Evolutionary conservation across 129 eudicot species (phyloP).

Genomic region (Ambrosia trifida): DNA sequence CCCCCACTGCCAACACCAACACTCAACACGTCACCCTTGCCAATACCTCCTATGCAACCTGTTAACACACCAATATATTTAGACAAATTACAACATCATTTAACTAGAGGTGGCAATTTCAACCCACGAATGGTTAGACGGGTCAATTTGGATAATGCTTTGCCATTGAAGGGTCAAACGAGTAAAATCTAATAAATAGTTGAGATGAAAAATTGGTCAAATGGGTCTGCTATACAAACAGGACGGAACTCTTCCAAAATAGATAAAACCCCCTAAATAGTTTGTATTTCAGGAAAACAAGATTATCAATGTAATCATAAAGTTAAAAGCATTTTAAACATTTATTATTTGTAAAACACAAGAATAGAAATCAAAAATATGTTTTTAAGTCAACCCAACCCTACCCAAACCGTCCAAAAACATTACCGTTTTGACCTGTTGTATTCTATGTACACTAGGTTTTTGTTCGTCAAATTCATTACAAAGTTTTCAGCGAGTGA

Average conservation of each 20-base stretch:
- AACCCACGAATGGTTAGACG: neutral
- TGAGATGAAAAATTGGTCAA: neutral
- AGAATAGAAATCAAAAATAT: neutral
- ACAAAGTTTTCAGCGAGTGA: conserved; percentile 19
- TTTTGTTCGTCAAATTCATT: conserved; percentile 17
- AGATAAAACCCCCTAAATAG: neutral
- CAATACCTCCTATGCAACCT: conserved; percentile 90
- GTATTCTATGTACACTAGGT: neutral
- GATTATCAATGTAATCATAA: neutral
- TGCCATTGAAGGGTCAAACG: neutral
- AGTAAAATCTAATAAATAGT: neutral
- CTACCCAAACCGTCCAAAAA: neutral
- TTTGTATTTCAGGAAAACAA: neutral
- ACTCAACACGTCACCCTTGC: conserved; percentile 55
- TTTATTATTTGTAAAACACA: neutral
- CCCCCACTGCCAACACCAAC: conserved; percentile 83
- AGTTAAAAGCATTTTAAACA: neutral
- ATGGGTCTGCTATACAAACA: neutral
- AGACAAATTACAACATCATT: conserved; percentile 21
- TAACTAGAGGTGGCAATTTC: conserved; percentile 5
- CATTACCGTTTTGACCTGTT: conserved; percentile 4
- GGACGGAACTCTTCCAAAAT: neutral
- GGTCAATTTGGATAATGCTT: neutral
- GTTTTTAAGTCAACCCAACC: neutral
- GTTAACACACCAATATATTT: conserved; percentile 27